phyloP scores from a whole-genome alignment of 768 basidiomycete genomes.

The Ramaria sp. region DNA sequence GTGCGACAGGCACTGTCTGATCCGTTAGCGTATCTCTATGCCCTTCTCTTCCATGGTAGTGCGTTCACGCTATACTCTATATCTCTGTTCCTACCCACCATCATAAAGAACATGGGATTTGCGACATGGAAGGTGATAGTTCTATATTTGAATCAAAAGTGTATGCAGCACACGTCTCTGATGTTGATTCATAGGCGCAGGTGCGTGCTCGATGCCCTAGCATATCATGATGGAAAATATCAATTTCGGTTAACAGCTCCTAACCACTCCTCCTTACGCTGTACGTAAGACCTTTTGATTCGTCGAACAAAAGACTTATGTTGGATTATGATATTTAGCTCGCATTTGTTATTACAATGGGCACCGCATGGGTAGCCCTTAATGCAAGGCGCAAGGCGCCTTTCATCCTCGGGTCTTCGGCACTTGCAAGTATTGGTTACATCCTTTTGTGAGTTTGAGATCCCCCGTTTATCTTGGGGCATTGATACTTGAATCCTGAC shows the following conservation, averaged over 20 bases:
- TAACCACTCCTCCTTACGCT: constrained; percentile 50
- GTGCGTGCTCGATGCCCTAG: neutral
- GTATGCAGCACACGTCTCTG: neutral
- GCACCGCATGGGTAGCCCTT: constrained; percentile 41
- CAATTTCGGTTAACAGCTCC: constrained; percentile 7
- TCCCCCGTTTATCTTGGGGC: too few relatives aligned
- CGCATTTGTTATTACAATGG: constrained; percentile 2
- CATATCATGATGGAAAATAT: too few relatives aligned
- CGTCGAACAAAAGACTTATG: neutral
- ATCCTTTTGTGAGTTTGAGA: constrained; percentile 28
- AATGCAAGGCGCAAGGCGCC: constrained; percentile 34
- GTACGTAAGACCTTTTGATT: constrained; percentile 14
- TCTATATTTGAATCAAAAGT: neutral
- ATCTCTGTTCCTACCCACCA: constrained; percentile 34
- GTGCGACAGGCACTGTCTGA: constrained; percentile 47
- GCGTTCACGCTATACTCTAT: constrained; percentile 18
- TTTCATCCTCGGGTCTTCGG: constrained; percentile 40
- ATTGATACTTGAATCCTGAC: too few relatives aligned
- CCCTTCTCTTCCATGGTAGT: constrained; percentile 49
- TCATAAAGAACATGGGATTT: constrained; percentile 47
- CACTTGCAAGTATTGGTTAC: constrained; percentile 48
- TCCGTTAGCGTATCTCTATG: constrained; percentile 50
- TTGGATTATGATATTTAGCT: neutral
- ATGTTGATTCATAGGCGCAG: neutral
- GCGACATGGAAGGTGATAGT: constrained; percentile 42